Percentiles rank a stretch among this genome's conserved stretches.
Evolutionary conservation across 176 grass and related monocot genomes (phyloP).

Genomic region (barley (Hordeum vulgare)): MorexV3_pseudomolecules_assembly NC_058522.1:537833625-537834124

Average conservation of each 20-base stretch:
- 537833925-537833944: not conserved
- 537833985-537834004: not conserved
- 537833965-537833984: not conserved
- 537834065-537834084: slow-evolving; percentile 1
- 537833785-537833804: not conserved
- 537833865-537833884: not conserved
- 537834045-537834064: not conserved
- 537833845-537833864: not conserved
- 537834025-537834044: not conserved
- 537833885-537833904: not conserved
- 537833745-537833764: too few relatives aligned
- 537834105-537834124: not conserved
- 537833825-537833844: not conserved
- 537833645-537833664: too few relatives aligned
- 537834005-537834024: not conserved
- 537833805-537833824: not conserved
- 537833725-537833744: too few relatives aligned
- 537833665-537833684: too few relatives aligned
- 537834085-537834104: not conserved
- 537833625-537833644: too few relatives aligned
- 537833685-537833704: too few relatives aligned
- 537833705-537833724: too few relatives aligned
- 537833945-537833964: not conserved
- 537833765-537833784: too few relatives aligned
- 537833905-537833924: not conserved